Evolutionary conservation across 2,329 filamentous ascomycete genomes (phyloP), one percentile per base, ranked within the genome.

Genomic region (Ascochyta lentis): DNA sequence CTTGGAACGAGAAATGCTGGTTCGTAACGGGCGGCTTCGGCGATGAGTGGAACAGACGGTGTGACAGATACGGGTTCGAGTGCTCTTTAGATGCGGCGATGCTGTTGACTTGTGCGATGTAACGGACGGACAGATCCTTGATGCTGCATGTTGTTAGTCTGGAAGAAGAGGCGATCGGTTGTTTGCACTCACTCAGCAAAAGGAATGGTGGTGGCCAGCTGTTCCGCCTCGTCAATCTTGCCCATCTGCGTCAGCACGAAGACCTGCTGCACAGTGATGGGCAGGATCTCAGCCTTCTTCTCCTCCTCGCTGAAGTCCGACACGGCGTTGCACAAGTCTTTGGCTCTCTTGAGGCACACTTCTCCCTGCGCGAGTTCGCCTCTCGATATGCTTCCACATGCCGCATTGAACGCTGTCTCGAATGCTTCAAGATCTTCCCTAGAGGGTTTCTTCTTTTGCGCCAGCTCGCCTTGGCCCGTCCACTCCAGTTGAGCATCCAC

Each of bases 381-480:
- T 42, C 85, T 81, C 13, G 89, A 89, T 65, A 95, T 87, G 71
- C 85, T 86, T 19, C 83, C 83, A 72, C 90, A 94, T 8, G 90
- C 91, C 23, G 86, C 84, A 73, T 96, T 96, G 77, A 91, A 96
- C 10, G 89, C 88, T 24, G 89, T 88, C 78, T 95, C 91, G 65
- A 95, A 95, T 2, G 88, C 85, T 59, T 92, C 89, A 24, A 89
- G 76, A 65, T 90, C 86, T 57, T 87, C 85, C 55, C 82, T 78
- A 6, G 77, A 77, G 8, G 83, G 79, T 68, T 84, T 85, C 73
- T 84, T 84, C 62, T 81, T 82, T 55, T 78, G 76, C 34, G 80
- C 80, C 33, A 80, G 69, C 54, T 83, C 76, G 16, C 81, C 82
- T 44, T 79, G 78, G 4, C 86, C 86, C 45, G 84, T 78, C 89